Percentiles rank a stretch among this genome's conserved stretches.
These are phyloP conservation scores for Phytophthora quininea DNA, from an alignment of 352 stramenopile species.

Conservation along the genomic window DNA sequence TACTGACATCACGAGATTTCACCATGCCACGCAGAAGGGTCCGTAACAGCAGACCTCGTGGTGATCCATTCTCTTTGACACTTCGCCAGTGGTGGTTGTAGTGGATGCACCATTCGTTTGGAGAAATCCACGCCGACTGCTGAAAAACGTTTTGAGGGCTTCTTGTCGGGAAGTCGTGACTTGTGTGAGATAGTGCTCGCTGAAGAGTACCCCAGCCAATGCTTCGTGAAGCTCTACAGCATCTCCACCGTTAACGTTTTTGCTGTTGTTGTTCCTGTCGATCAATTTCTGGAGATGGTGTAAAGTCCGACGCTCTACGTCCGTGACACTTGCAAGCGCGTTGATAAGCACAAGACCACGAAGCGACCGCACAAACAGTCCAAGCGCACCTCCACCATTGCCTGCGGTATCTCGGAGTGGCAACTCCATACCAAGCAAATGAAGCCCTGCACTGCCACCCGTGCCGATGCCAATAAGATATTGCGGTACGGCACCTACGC, in stretches of 20 bases:
- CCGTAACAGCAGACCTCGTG: constrained; percentile 38
- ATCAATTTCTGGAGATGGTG: constrained; percentile 28
- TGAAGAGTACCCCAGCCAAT: constrained; percentile 52
- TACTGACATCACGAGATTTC: constrained; percentile 47
- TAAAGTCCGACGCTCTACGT: constrained; percentile 32
- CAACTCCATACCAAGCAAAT: constrained; percentile 54
- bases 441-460: constrained; percentile 51
- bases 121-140: constrained; percentile 51
- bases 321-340: constrained; percentile 26
- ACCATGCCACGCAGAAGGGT: constrained; percentile 47
- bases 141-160: constrained; percentile 62
- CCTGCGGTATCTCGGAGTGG: constrained; percentile 31
- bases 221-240: constrained; percentile 58
- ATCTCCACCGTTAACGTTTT: constrained; percentile 10
- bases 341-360: constrained; percentile 70
- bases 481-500: constrained; percentile 62
- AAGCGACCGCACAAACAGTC: constrained; percentile 48
- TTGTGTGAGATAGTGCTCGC: constrained; percentile 69
- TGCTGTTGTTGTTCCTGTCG: constrained; percentile 3
- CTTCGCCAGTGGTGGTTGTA: not conserved
- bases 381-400: constrained; percentile 28
- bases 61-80: constrained; percentile 3
- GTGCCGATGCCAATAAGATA: constrained; percentile 73
- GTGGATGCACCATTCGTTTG: constrained; percentile 14
- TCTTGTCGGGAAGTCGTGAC: constrained; percentile 43